Base-by-base conservation (phyloP, 768 basidiomycete species). In the Paxillus involutus region DNA sequence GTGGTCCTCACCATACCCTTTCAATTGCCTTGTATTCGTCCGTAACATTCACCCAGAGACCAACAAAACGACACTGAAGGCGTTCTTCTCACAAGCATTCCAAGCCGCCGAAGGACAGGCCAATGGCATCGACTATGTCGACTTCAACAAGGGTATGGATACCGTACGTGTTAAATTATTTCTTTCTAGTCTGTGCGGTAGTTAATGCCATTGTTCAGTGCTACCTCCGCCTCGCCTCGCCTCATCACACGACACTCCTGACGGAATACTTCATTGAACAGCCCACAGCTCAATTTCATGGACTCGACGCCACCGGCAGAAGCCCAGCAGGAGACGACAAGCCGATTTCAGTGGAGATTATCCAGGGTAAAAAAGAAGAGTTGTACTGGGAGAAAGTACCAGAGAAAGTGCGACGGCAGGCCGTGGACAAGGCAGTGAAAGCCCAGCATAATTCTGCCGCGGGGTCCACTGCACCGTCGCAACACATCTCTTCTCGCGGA, bases 331-430 rank as follows among this genome's bases (percentile, higher is more conserved):
- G 56, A 10, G 47, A 56, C 1, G 58, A 59, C 4, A 69, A 62
- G 49, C 42, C 69, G 0, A 75, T 90, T 13, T 21, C 49, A 16
- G 61, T 81, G 41, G 89, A 90, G 62, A 42, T 84, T 14, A 82
- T 92, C 0, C 63, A 68, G 3, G 90, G 88, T 3, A 82, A 72
- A 65, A 75, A 78, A 53, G 90, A 91, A 59, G 81, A 79, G 53
- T 50, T 92, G 36, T 92, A 92, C 61, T 92, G 90, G 91, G 79
- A 84, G 51, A 85, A 85, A 55, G 83, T 92, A 0, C 91, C 91
- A 0, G 83, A 86, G 62, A 90, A 87, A 63, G 76, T 91, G 24
- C 74, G 84, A 14, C 67, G 71, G 45, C 78, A 82, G 59, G 89
- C 90, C 0, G 80, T 89, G 39, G 75, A 75, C 41, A 81, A 75